Percentiles rank a stretch among this genome's conserved stretches.
These are phyloP conservation scores for Boletus sensibilis DNA, from an alignment of 768 basidiomycete genomes.

Conservation along the genomic window DNA sequence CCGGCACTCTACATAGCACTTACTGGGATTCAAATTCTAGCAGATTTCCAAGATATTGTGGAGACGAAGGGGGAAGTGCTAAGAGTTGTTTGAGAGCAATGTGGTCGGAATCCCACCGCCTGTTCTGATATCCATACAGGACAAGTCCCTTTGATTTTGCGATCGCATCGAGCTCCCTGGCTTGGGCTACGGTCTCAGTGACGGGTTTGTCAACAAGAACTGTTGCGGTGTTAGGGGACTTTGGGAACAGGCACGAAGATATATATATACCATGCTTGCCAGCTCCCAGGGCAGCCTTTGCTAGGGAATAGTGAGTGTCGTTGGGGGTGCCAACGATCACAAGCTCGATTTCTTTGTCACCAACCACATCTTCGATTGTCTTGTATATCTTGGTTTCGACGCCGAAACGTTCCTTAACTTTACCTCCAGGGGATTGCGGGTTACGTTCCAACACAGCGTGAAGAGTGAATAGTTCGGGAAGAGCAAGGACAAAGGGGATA, in stretches of 20 bases:
- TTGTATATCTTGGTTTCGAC: constrained; percentile 55
- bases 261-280: constrained; percentile 65
- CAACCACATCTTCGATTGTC: constrained; percentile 58
- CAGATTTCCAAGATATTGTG: constrained; percentile 57
- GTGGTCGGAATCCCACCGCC: constrained; percentile 80
- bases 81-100: constrained; percentile 62
- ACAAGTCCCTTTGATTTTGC: constrained; percentile 60
- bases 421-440: constrained; percentile 57
- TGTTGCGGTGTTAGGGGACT: constrained; percentile 24
- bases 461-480: constrained; percentile 67
- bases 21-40: constrained; percentile 77
- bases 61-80: constrained; percentile 47
- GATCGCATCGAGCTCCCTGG: constrained; percentile 56
- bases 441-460: constrained; percentile 76
- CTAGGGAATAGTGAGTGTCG: constrained; percentile 66
- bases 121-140: constrained; percentile 71
- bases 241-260: not conserved
- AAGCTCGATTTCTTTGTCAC: constrained; percentile 63
- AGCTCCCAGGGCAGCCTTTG: constrained; percentile 62
- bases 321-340: constrained; percentile 73
- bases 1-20: constrained; percentile 20
- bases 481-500: constrained; percentile 70
- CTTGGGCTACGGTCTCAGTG: constrained; percentile 57
- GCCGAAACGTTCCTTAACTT: constrained; percentile 65
- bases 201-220: constrained; percentile 83